These are phyloP conservation scores for Brettanomyces naardenensis DNA, from an alignment of 805 yeast genomes.

Conservation along the genomic window DNA sequence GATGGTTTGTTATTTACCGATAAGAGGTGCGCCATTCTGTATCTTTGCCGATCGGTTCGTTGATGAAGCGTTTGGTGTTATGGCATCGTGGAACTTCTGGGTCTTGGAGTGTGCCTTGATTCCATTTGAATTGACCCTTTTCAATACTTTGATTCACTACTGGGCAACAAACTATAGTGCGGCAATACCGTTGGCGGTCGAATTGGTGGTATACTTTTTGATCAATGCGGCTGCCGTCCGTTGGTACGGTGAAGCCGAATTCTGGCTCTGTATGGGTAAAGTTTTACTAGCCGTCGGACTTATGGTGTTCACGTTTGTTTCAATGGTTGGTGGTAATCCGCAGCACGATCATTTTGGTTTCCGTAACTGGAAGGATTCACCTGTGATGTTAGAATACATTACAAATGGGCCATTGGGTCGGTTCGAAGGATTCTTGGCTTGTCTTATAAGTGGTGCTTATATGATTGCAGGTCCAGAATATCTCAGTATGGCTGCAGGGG, in stretches of 20 bases:
- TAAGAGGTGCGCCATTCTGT: slow-evolving; percentile 36
- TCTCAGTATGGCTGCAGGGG: slow-evolving; percentile 38
- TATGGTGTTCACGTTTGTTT: slow-evolving; percentile 40
- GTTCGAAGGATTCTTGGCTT: slow-evolving; percentile 41
- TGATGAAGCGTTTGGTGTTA: slow-evolving; percentile 36
- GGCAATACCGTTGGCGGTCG: slow-evolving; percentile 37
- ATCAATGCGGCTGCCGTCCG: slow-evolving; percentile 41
- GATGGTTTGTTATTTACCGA: slow-evolving; percentile 37
- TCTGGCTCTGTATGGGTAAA: slow-evolving; percentile 38
- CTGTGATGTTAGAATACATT: slow-evolving; percentile 25
- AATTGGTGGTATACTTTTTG: slow-evolving; percentile 32
- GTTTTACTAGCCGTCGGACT: slow-evolving; percentile 40
- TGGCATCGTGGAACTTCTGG: slow-evolving; percentile 42
- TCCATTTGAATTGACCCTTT: slow-evolving; percentile 41
- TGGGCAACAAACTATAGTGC: slow-evolving; percentile 44
- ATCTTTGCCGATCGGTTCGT: slow-evolving; percentile 39
- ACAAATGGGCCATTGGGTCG: slow-evolving; percentile 33
- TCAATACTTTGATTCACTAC: slow-evolving; percentile 46
- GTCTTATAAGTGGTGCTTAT: slow-evolving; percentile 55
- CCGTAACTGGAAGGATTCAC: slow-evolving; percentile 35
- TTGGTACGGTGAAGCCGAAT: slow-evolving; percentile 45
- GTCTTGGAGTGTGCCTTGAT: slow-evolving; percentile 38
- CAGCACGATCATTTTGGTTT: slow-evolving; percentile 43
- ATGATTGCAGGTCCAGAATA: slow-evolving; percentile 61
- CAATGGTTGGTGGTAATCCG: slow-evolving; percentile 54